These are phyloP conservation scores for Chaetomiaceae sp. DNA, from an alignment of 2,329 filamentous ascomycete species.

Conservation along the genomic window DNA sequence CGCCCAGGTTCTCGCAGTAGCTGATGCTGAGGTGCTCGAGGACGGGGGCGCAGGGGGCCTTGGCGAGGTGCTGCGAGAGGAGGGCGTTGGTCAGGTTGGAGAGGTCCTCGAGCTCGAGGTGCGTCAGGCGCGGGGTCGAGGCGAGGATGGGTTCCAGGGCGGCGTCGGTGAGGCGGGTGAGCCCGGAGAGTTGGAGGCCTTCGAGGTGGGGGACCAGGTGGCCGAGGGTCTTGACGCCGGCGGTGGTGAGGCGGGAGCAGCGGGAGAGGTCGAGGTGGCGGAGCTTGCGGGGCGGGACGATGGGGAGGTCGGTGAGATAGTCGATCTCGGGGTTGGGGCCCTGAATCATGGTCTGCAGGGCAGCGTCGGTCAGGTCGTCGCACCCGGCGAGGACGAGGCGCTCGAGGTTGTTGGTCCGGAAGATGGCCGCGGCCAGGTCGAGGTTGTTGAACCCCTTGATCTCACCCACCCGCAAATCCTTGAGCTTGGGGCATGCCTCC, in stretches of 20 bases:
- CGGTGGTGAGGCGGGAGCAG: slow-evolving; percentile 68
- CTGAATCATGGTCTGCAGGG: slow-evolving; percentile 68
- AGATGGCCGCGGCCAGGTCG: slow-evolving; percentile 69
- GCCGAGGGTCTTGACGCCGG: slow-evolving; percentile 66
- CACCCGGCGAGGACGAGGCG: slow-evolving; percentile 79
- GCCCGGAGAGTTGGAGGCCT: slow-evolving; percentile 77
- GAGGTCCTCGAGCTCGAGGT: slow-evolving; percentile 87
- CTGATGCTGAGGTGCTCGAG: slow-evolving; percentile 82
- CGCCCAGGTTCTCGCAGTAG: slow-evolving; percentile 82
- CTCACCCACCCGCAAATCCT: slow-evolving; percentile 77
- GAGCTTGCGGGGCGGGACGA: slow-evolving; percentile 72
- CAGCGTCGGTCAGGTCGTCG: slow-evolving; percentile 69
- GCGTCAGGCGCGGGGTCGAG: slow-evolving; percentile 71
- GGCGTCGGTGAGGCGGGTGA: slow-evolving; percentile 67
- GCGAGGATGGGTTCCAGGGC: slow-evolving; percentile 69
- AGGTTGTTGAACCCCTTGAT: slow-evolving; percentile 73
- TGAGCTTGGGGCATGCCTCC: slow-evolving; percentile 66
- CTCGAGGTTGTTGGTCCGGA: slow-evolving; percentile 75
- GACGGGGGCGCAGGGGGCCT: slow-evolving; percentile 64
- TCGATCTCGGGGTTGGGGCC: slow-evolving; percentile 75
- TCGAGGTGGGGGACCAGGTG: slow-evolving; percentile 74
- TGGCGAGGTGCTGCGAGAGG: slow-evolving; percentile 67
- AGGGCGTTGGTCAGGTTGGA: slow-evolving; percentile 69
- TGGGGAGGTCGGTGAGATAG: slow-evolving; percentile 68
- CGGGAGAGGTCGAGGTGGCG: slow-evolving; percentile 82